A percentile compares a stretch with the other conserved stretches of the same genome.
Conservation (phyloP, 345 rosid genomes). For the Eucalyptus microcorys region DNA sequence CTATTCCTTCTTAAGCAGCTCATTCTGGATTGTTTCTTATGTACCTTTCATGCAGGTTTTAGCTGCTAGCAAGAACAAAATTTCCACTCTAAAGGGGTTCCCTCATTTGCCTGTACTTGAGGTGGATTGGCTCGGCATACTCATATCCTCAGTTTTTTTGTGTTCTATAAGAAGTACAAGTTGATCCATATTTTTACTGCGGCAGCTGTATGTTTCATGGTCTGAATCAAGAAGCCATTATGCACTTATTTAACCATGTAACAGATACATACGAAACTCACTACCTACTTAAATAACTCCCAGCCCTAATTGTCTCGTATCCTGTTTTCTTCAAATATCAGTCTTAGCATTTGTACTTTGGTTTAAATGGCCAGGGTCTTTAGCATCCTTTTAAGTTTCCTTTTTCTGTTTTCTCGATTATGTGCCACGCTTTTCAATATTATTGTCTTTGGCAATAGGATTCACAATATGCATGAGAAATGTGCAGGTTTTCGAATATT, state of each 20-base stretch:
- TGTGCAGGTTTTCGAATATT: not conserved
- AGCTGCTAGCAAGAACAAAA: conserved; percentile 97
- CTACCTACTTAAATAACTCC: not conserved
- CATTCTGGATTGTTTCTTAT: not conserved
- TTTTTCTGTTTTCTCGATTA: not conserved
- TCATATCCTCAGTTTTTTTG: not conserved
- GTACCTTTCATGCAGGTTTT: conserved; percentile 40
- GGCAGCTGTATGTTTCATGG: not conserved
- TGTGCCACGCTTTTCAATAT: not conserved
- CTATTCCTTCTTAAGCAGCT: not conserved
- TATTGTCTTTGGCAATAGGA: not conserved
- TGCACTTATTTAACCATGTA: not conserved
- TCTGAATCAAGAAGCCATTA: not conserved
- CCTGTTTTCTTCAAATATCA: not conserved
- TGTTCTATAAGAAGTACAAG: not conserved
- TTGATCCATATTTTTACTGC: not conserved
- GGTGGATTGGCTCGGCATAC: conserved; percentile 22
- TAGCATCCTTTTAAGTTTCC: not conserved
- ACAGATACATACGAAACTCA: not conserved
- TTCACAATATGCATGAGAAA: not conserved
- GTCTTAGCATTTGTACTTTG: not conserved
- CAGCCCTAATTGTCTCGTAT: not conserved
- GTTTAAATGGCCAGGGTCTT: not conserved
- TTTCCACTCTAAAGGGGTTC: conserved; percentile 82
- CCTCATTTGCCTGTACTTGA: conserved; percentile 89